Base-by-base conservation (phyloP, 106 monocot species). In the Chionographis japonica region DNA sequence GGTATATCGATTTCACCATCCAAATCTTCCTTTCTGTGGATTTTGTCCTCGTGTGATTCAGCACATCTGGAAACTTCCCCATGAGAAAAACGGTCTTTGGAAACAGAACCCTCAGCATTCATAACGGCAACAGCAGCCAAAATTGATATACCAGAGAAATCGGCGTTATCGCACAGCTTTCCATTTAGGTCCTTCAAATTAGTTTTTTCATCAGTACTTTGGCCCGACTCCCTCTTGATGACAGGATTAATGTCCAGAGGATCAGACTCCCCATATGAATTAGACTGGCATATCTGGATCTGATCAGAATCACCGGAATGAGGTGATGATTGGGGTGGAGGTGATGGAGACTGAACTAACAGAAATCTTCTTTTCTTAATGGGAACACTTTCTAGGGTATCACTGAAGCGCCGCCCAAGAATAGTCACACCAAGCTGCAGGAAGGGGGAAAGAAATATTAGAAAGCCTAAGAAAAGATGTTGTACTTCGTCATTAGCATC, bases 61-160 rank as follows among this genome's bases (percentile, higher is more conserved):
- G 9, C 15, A 53, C 18, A 57, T 19, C 11, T 70, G 57, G 59
- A 3, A 9, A 50, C 69, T 52, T 72, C 78, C 53, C 59, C 71
- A 67, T 70, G 56, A 50, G 8, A 52, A 55, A 52, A 15, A 56
- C 73, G 73, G 11, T 35, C 57, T 65, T 36, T 46, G 7, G 72
- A 46, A 62, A 62, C 40, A 50, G 67, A 62, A 42, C n/a, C 58
- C 19, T 70, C 74, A 8, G n/a, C 17, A 72, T 57, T 73, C 38
- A 71, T 13, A 1, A 50, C 18, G 52, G 95, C 92, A 63, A 82
- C 92, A 60, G 83, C 86, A 49, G 92, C 95, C 73, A 95, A 73
- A 64, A 92, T 86, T 53, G 89, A 86, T 68, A 97, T 97, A 70
- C 95, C 95, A 72, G 89, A 92, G 74, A 97, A 97, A 84, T 92